Evolutionary conservation across 495 filamentous ascomycete genomes (phyloP).

Genomic region (Cladorrhinum samala): DNA sequence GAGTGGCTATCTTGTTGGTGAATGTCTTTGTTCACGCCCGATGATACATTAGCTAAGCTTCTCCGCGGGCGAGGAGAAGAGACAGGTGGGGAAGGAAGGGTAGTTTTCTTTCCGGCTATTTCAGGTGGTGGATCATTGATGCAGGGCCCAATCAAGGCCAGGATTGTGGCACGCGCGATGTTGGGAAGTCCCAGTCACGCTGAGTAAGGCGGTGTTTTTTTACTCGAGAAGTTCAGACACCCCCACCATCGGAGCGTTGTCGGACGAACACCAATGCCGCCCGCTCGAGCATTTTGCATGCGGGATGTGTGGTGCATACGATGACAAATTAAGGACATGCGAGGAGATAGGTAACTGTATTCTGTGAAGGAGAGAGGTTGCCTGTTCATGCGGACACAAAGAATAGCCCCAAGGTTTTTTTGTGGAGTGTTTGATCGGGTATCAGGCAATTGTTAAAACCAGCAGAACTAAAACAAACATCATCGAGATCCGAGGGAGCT

Average conservation of each 20-base stretch:
- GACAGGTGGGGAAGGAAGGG: neutral
- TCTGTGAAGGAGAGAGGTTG: too few species aligned
- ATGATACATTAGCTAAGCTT: neutral
- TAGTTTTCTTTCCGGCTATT: conserved; percentile 12
- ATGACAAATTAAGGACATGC: neutral
- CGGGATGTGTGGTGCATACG: neutral
- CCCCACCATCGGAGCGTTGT: conserved; percentile 5
- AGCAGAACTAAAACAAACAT: too few species aligned
- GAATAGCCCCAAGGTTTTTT: too few species aligned
- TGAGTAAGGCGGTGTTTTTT: conserved; percentile 12
- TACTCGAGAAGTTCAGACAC: neutral
- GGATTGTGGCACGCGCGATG: conserved; percentile 7
- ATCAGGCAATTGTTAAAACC: too few species aligned
- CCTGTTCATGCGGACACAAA: too few species aligned
- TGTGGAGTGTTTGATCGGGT: too few species aligned
- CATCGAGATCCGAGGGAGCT: too few species aligned
- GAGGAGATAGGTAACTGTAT: too few species aligned
- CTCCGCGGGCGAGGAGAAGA: conserved; percentile 11
- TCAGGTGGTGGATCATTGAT: neutral
- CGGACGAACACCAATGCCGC: neutral
- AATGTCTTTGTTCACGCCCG: neutral
- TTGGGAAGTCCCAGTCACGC: neutral
- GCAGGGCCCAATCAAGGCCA: conserved; percentile 11
- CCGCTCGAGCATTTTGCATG: neutral
- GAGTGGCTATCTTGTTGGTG: neutral